Conservation (phyloP, 441 rosid genomes). For the Daphne laureola region DNA sequence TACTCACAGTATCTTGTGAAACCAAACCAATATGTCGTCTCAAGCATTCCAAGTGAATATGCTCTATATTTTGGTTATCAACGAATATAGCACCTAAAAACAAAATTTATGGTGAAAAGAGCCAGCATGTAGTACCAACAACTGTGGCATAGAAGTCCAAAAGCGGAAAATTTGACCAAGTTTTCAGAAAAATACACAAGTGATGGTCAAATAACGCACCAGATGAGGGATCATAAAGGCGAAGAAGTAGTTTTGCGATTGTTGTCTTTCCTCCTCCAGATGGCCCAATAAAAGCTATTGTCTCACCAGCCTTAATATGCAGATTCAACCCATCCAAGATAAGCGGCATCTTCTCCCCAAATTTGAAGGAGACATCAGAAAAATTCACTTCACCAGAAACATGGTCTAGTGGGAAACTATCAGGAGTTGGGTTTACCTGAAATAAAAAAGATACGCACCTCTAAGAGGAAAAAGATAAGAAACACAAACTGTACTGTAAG, state of each 20-base stretch:
- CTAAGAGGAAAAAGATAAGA: neutral
- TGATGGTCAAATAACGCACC: slow-evolving; percentile 36
- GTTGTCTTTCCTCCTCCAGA: slow-evolving; percentile 99
- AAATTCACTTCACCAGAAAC: slow-evolving; percentile 71
- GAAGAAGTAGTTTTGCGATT: slow-evolving; percentile 81
- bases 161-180: slow-evolving; percentile 3
- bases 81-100: slow-evolving; percentile 55
- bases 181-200: slow-evolving; percentile 7
- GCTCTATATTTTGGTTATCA: slow-evolving; percentile 54
- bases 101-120: slow-evolving; percentile 10
- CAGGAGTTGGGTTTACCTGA: slow-evolving; percentile 59
- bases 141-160: neutral
- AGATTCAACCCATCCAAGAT: slow-evolving; percentile 62
- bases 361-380: slow-evolving; percentile 55
- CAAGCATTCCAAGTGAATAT: slow-evolving; percentile 53
- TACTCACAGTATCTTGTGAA: slow-evolving; percentile 84
- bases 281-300: slow-evolving; percentile 81
- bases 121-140: slow-evolving; percentile 12
- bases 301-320: slow-evolving; percentile 87
- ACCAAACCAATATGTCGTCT: slow-evolving; percentile 85
- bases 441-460: slow-evolving; percentile 18
- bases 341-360: slow-evolving; percentile 43
- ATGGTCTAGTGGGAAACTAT: slow-evolving; percentile 41
- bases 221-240: slow-evolving; percentile 68
- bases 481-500: neutral